Base-by-base conservation (phyloP, 139 green algal genomes). In the Closterium sp. region DNA sequence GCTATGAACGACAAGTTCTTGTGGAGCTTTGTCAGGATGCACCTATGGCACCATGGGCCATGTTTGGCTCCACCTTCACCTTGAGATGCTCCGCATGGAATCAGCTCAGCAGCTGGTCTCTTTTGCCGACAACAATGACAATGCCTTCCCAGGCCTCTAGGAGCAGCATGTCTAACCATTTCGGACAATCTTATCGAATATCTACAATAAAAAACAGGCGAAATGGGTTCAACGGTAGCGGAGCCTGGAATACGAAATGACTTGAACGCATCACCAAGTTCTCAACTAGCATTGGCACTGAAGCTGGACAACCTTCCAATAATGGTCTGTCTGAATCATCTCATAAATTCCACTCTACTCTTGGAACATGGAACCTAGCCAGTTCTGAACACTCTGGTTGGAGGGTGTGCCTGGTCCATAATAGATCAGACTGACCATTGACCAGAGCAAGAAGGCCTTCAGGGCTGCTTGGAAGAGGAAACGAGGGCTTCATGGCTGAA, bases 41-140 rank as follows among this genome's bases (percentile, higher is more conserved):
- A 91, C 31, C 88, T 33, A 81, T 91, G 88, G 83, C 88, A 91
- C 88, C 88, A 91, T 7, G 88, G 88, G 5, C 88, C 88, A 66
- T 91, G 88, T 34, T 91, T 91, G 33, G 12, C 88, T 28, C 88
- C 88, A 34, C 88, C 88, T 87, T 91, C 88, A 28, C 88, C 88
- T 30, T 64, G 34, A 2, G 88, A 91, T 33, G 55, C 88, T 25
- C 88, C 88, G 66, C 88, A 91, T 89, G 88, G 88, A 25, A 91
- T 89, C 12, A 91, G 88, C 55, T 91, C 64, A 87, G 21, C 31
- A 3, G 34, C 10, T 25, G 88, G 88, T 66, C 88, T 34, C 88
- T 91, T 91, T 34, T 91, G 88, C n/a, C 88, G 32, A 55, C 88
- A 91, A 81, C 88, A 91, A n/a, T 91, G 88, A 81, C 88, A 91